Evolutionary conservation across 305 asterid genomes (phyloP).

Genomic region (Fraxinus angustifolia): DNA sequence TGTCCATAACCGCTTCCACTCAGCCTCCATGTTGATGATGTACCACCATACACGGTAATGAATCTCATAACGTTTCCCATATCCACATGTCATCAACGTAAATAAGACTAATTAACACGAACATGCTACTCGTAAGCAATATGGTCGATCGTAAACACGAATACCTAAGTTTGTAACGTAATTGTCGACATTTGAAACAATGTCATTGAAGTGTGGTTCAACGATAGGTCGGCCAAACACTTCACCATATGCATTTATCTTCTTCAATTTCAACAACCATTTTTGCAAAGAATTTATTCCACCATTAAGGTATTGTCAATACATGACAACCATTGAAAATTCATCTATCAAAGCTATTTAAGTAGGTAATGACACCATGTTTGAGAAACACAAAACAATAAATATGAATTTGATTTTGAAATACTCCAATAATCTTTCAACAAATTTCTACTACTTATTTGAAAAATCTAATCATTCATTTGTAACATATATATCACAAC

Average conservation of each 20-base stretch:
- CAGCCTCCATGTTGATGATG: neutral
- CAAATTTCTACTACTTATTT: neutral
- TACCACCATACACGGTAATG: neutral
- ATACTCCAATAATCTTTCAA: neutral
- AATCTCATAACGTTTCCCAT: too few relatives aligned
- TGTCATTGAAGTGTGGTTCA: too few relatives aligned
- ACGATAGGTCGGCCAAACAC: neutral
- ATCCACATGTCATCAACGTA: neutral
- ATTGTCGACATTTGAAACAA: neutral
- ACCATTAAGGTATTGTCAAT: neutral
- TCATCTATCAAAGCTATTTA: neutral
- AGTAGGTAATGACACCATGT: neutral
- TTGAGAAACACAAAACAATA: neutral
- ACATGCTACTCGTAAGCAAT: neutral
- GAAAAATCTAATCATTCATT: neutral
- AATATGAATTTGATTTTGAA: neutral
- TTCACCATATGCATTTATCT: neutral
- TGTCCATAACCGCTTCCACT: neutral
- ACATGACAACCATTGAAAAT: too few relatives aligned
- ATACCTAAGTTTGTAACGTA: too few relatives aligned
- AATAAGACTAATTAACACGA: neutral
- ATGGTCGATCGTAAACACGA: neutral
- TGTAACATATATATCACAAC: neutral
- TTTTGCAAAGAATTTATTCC: too few relatives aligned
- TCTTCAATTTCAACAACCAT: neutral